Evolutionary conservation across 805 yeast genomes (phyloP).

Genomic region (Starmerella roubikii): DNA sequence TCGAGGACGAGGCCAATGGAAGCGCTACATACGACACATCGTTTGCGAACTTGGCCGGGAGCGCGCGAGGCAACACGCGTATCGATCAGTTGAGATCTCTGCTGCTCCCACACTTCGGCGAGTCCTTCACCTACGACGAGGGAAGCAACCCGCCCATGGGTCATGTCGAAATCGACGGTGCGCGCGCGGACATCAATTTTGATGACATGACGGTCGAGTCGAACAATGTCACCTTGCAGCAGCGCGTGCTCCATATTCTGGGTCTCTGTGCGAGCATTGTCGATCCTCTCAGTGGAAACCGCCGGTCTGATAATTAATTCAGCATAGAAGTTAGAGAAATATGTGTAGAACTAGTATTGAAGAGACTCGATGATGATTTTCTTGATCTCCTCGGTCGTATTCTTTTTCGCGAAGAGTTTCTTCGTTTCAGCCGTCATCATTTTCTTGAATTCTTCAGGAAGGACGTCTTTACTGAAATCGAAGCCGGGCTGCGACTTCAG

Average conservation of each 20-base stretch:
- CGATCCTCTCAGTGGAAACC: conserved; percentile 45
- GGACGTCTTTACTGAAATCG: conserved; percentile 74
- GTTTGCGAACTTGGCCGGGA: conserved; percentile 4
- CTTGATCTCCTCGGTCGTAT: conserved; percentile 40
- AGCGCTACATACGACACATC: not conserved
- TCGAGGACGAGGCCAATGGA: conserved; percentile 17
- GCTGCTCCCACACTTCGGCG: conserved; percentile 79
- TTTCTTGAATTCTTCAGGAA: conserved; percentile 74
- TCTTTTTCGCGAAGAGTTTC: conserved; percentile 38
- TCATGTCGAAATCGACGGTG: conserved; percentile 55
- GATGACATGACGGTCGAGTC: conserved; percentile 55
- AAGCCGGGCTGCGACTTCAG: conserved; percentile 53
- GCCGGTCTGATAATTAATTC: conserved; percentile 1
- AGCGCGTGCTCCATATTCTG: conserved; percentile 69
- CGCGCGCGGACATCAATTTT: conserved; percentile 57
- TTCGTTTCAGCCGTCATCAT: conserved; percentile 62
- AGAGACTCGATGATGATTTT: conserved; percentile 61
- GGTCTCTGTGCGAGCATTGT: conserved; percentile 66
- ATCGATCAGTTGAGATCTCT: conserved; percentile 45
- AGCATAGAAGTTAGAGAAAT: not conserved
- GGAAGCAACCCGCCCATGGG: conserved; percentile 33
- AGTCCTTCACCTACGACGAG: conserved; percentile 34
- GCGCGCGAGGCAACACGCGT: conserved; percentile 22
- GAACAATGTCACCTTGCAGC: conserved; percentile 58
- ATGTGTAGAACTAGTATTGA: conserved; percentile 28